Evolutionary conservation across 306 rosid species (phyloP).

Genomic region (Acacia crassicarpa): DNA sequence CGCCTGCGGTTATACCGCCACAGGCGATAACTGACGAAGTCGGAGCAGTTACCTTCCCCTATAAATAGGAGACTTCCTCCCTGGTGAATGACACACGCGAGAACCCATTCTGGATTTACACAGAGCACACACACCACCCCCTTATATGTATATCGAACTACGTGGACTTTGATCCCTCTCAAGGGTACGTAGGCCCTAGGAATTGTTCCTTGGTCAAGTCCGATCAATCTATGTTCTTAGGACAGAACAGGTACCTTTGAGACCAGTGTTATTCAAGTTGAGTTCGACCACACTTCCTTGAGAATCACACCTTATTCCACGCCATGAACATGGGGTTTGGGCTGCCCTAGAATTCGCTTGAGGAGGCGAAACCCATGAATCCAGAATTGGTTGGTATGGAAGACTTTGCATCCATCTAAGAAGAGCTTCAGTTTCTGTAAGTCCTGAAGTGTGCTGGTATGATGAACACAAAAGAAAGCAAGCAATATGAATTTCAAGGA

Average conservation of each 20-base stretch:
- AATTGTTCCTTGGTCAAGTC: too few species aligned
- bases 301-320: neutral
- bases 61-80: too few species aligned
- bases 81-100: too few species aligned
- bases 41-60: too few species aligned
- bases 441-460: neutral
- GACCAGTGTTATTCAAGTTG: neutral
- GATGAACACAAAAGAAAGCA: neutral
- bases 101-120: too few species aligned
- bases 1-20: too few species aligned
- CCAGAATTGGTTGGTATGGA: neutral
- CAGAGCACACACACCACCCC: too few species aligned
- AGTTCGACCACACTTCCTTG: neutral
- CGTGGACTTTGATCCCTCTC: too few species aligned
- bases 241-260: conserved; percentile 16
- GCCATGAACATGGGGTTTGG: neutral
- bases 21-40: too few species aligned
- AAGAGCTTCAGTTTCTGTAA: neutral
- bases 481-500: neutral
- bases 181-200: too few species aligned
- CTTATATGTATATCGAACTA: too few species aligned
- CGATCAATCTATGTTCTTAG: too few species aligned
- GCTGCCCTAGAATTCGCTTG: neutral
- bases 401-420: neutral
- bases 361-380: neutral